Evolutionary conservation across 257 asterid species (phyloP).

Genomic region (Nicotiana obtusifolia): DNA sequence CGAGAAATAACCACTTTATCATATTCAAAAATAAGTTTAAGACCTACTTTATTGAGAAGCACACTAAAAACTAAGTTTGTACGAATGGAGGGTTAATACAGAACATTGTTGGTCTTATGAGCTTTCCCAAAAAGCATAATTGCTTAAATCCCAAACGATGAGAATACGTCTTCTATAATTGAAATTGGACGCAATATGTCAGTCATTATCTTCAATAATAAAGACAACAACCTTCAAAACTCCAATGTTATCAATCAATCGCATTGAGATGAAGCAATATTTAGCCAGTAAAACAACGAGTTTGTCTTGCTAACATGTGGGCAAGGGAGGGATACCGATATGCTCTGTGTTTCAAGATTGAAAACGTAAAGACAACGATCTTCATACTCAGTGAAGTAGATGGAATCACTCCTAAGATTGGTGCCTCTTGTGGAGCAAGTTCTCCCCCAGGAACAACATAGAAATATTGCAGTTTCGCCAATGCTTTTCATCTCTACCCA

Average conservation of each 20-base stretch:
- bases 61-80: too few relatives aligned
- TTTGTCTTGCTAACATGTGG: neutral
- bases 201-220: too few relatives aligned
- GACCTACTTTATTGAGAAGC: too few relatives aligned
- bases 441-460: rapidly evolving
- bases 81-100: too few relatives aligned
- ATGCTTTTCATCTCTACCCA: neutral
- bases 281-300: neutral
- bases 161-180: too few relatives aligned
- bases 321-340: neutral
- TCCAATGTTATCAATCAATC: neutral
- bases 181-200: too few relatives aligned
- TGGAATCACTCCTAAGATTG: neutral
- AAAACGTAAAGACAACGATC: neutral
- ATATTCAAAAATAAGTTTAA: too few relatives aligned
- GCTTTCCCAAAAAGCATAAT: too few relatives aligned
- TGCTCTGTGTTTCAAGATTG: neutral
- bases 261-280: neutral
- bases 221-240: too few relatives aligned
- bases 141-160: too few relatives aligned
- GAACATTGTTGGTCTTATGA: too few relatives aligned
- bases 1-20: too few relatives aligned
- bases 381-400: neutral
- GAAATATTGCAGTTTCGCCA: neutral
- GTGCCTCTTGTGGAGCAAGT: neutral